These are phyloP conservation scores for Pilatotrama ljubarskyi DNA, from an alignment of 768 basidiomycete species.

Conservation along the genomic window DNA sequence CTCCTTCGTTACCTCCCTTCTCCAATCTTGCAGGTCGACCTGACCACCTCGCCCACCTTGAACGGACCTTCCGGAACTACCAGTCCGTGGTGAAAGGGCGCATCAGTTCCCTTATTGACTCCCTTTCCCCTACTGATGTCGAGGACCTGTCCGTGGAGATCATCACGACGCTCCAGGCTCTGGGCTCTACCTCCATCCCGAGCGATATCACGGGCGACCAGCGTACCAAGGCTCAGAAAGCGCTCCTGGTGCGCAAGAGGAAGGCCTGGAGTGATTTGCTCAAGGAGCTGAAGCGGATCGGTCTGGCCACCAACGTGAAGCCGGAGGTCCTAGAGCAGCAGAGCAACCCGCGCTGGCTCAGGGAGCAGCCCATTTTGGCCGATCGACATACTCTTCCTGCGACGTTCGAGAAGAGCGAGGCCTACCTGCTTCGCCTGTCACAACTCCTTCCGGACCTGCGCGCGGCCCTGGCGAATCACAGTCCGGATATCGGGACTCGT, in stretches of 20 bases:
- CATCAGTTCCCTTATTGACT: conserved; percentile 45
- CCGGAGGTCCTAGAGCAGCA: conserved; percentile 65
- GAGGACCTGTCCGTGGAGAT: conserved; percentile 63
- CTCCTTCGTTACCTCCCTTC: conserved; percentile 2
- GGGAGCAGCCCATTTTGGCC: conserved; percentile 48
- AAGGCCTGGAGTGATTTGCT: conserved; percentile 90
- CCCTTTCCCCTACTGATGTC: conserved; percentile 42
- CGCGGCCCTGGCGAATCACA: conserved; percentile 63
- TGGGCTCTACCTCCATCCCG: conserved; percentile 51
- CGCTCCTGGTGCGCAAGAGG: conserved; percentile 76
- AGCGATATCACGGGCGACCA: conserved; percentile 45
- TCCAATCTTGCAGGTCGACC: conserved; percentile 19
- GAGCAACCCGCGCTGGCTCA: conserved; percentile 57
- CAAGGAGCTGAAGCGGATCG: conserved; percentile 81
- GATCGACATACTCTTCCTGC: background rate
- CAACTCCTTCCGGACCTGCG: conserved; percentile 68
- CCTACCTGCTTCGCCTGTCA: conserved; percentile 65
- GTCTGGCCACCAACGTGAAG: conserved; percentile 71
- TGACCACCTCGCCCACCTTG: conserved; percentile 49
- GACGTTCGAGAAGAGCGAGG: conserved; percentile 47
- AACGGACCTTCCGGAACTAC: conserved; percentile 53
- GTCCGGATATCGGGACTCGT: conserved; percentile 80
- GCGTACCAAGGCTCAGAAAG: conserved; percentile 66
- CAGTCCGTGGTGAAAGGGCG: conserved; percentile 42
- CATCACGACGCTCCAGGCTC: conserved; percentile 57